Evolutionary conservation across 108 stramenopile genomes (phyloP), one percentile per base, ranked within the genome.

Genomic region (Skeletonema marinoi): DNA sequence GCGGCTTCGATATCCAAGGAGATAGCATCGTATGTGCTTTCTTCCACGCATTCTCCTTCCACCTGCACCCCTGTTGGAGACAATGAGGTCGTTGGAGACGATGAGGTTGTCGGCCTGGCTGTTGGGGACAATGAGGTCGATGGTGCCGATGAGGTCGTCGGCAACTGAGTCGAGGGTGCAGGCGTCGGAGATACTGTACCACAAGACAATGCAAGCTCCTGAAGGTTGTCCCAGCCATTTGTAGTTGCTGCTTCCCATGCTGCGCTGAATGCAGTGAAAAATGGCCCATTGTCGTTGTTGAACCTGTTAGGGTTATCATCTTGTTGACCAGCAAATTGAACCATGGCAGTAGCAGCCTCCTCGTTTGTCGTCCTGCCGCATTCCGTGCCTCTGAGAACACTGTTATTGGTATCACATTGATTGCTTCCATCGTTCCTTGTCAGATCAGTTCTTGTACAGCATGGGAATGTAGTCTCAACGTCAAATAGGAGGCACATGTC

Each of bases 401-500:
- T 56, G 25, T 56, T 56, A 1, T 25, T 10, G 7, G 8, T 56
- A 30, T 42, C 50, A 13, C 73, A 74, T 35, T 25, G 46, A 38
- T 65, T 66, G 1, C 6, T 32, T 6, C 46, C 65, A 48, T 54
- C 39, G 7, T 21, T 56, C 25, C 25, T 25, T 4, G 54, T 56
- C 6, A 56, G 54, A 21, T 78, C 71, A 41, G 38, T 71, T 7
- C 54, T 46, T 39, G 73, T 30, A 30, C 78, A 80, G 67, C 73
- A 74, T 7, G 65, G 48, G 38, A 30, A 30, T 29, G 32, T 30
- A 66, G 41, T 60, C 10, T 68, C 17, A 77, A 77, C 77, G 29
- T 82, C 71, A 16, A 64, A 73, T 1, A 21, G 36, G 3, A 78
- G 77, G 14, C 77, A 82, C 35, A 82, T 72, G 41, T 82, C 81